These are phyloP conservation scores for Pinus albicaulis DNA, from an alignment of 75 land plant genomes.

Conservation along the genomic window DNA sequence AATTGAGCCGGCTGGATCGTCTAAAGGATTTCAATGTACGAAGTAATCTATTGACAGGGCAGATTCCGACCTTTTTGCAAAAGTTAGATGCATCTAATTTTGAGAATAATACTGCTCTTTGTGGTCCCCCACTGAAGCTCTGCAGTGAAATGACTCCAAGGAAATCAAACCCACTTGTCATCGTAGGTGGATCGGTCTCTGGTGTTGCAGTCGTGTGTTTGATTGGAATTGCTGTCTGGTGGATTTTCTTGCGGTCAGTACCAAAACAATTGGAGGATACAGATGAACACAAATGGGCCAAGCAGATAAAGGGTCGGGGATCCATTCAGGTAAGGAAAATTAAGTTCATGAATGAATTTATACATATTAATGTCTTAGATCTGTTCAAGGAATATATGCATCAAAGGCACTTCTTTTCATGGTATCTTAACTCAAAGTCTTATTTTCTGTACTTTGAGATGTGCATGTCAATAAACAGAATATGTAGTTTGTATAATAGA, in stretches of 20 bases:
- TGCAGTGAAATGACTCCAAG: conserved; percentile 4
- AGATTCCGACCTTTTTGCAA: conserved; percentile 24
- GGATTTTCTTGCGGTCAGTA: not conserved
- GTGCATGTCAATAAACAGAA: not conserved
- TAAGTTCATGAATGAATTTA: not conserved
- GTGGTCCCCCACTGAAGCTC: conserved; percentile 38
- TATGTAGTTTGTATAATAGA: not conserved
- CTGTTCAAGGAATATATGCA: too few species aligned
- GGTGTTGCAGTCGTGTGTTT: not conserved
- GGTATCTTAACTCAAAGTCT: not conserved
- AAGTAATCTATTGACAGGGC: conserved; percentile 50
- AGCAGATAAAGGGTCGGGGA: conserved; percentile 4
- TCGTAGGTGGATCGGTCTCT: not conserved
- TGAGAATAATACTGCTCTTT: conserved; percentile 35
- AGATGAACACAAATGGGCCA: conserved; percentile 5
- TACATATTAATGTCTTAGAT: not conserved
- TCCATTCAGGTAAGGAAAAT: not conserved
- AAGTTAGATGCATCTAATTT: conserved; percentile 21
- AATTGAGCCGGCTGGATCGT: conserved; percentile 24
- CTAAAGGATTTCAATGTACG: conserved; percentile 40
- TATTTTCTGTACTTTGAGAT: not conserved
- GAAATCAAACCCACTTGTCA: not conserved
- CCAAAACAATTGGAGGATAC: not conserved
- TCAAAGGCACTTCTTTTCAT: not conserved
- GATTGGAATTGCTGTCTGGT: conserved; percentile 2